Evolutionary conservation across 108 stramenopile species (phyloP).

Genomic region (Conticribra weissflogii): DNA sequence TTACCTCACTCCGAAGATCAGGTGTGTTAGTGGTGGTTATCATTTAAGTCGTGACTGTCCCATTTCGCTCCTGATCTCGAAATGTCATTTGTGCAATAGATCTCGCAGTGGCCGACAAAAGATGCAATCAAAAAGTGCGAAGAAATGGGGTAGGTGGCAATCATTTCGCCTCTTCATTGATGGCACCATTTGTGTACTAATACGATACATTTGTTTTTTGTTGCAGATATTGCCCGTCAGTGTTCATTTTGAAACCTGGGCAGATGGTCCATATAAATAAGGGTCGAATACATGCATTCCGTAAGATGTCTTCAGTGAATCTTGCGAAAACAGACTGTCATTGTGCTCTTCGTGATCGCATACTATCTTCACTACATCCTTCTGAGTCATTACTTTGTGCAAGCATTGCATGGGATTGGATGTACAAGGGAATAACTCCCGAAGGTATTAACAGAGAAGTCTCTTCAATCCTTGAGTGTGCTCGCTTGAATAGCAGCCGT

Average conservation of each 20-base stretch:
- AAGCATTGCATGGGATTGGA: slow-evolving; percentile 93
- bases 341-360: slow-evolving; percentile 39
- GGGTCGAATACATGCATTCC: slow-evolving; percentile 90
- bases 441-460: slow-evolving; percentile 80
- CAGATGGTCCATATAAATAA: slow-evolving; percentile 90
- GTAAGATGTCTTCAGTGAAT: slow-evolving; percentile 61
- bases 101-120: slow-evolving; percentile 69
- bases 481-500: slow-evolving; percentile 57
- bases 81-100: slow-evolving; percentile 26
- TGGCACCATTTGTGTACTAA: no score
- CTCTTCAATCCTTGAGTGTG: slow-evolving; percentile 59
- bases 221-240: slow-evolving; percentile 82
- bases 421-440: slow-evolving; percentile 69
- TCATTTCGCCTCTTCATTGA: no score
- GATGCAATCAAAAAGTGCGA: slow-evolving; percentile 61
- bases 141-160: slow-evolving; percentile 79
- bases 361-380: slow-evolving; percentile 20
- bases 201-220: neutral
- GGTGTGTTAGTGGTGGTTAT: slow-evolving; percentile 42
- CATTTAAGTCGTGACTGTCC: no score
- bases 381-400: slow-evolving; percentile 69
- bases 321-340: slow-evolving; percentile 74
- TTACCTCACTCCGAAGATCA: slow-evolving; percentile 71
- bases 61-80: no score
- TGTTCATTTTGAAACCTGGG: slow-evolving; percentile 86